These are phyloP conservation scores for Bruguiera sexangula DNA, from an alignment of 345 rosid species.

Conservation along the genomic window DNA sequence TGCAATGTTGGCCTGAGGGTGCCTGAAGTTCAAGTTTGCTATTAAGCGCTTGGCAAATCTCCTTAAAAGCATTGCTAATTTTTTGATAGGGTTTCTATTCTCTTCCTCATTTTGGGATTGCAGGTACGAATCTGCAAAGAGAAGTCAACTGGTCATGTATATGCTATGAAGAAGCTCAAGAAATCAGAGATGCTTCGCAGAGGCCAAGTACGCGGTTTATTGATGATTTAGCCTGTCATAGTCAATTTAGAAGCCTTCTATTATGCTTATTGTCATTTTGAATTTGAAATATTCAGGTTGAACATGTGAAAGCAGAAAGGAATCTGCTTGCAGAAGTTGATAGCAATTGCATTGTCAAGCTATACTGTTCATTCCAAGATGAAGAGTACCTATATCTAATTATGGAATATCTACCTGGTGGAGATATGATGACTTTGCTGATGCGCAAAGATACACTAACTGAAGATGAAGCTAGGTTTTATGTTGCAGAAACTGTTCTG, in stretches of 20 bases:
- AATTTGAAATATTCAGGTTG: constrained; percentile 45
- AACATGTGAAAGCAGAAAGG: constrained; percentile 72
- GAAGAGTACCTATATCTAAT: constrained; percentile 62
- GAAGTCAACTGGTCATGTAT: constrained; percentile 82
- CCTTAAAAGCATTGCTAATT: too few species aligned
- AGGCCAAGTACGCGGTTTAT: constrained; percentile 51
- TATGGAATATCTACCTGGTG: constrained; percentile 77
- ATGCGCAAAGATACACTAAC: constrained; percentile 66
- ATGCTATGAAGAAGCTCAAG: constrained; percentile 94
- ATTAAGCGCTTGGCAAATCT: too few species aligned
- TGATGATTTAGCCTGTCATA: neutral
- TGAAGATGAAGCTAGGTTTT: constrained; percentile 65
- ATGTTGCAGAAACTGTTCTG: constrained; percentile 63
- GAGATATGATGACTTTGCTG: constrained; percentile 71
- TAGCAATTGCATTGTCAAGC: constrained; percentile 65
- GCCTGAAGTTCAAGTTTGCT: too few species aligned
- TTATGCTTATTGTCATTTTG: constrained; percentile 16
- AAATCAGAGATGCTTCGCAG: constrained; percentile 97
- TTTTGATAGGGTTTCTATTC: neutral
- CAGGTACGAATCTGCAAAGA: constrained; percentile 93
- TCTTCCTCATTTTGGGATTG: constrained; percentile 1
- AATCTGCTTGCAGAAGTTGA: constrained; percentile 73
- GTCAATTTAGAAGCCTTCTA: neutral
- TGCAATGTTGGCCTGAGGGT: too few species aligned
- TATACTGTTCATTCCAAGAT: constrained; percentile 69